Evolutionary conservation across 495 filamentous ascomycete species (phyloP).

Genomic region (Penicillium paxilli): DNA sequence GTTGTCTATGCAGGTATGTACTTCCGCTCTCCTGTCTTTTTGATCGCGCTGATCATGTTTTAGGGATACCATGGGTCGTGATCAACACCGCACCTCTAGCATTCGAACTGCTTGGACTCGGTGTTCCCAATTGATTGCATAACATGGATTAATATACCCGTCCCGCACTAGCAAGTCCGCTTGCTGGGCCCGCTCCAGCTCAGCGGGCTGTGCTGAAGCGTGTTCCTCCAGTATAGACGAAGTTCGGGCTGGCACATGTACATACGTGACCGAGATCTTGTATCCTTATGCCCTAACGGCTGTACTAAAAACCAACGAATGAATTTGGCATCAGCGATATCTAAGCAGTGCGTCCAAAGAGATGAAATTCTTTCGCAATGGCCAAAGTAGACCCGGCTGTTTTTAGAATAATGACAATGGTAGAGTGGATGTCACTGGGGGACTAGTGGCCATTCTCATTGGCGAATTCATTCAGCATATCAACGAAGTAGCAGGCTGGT

Average conservation of each 20-base stretch:
- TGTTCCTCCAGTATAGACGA: constrained; percentile 8
- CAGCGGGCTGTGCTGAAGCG: constrained; percentile 22
- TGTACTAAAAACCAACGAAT: not conserved
- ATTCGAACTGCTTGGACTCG: constrained; percentile 30
- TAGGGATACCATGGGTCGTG: constrained; percentile 37
- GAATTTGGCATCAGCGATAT: not conserved
- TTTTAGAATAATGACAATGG: too few relatives aligned
- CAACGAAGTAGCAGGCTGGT: too few relatives aligned
- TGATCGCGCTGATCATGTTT: not conserved
- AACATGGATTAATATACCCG: not conserved
- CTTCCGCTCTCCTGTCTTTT: not conserved
- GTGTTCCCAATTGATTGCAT: constrained; percentile 26
- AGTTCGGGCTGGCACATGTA: constrained; percentile 19
- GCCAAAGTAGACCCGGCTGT: too few relatives aligned
- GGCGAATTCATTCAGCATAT: too few relatives aligned
- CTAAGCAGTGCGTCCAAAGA: too few relatives aligned
- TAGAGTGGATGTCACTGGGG: too few relatives aligned
- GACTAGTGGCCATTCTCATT: too few relatives aligned
- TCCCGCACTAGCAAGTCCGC: not conserved
- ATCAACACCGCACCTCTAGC: constrained; percentile 31
- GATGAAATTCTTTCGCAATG: too few relatives aligned
- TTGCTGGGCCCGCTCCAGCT: constrained; percentile 6
- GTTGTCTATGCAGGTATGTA: constrained; percentile 88
- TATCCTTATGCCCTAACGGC: constrained; percentile 12
- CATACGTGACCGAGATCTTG: constrained; percentile 16